A percentile compares a stretch with the other conserved stretches of the same genome.
These are phyloP conservation scores for Simplicillium sp. DNA, from an alignment of 2,329 filamentous ascomycete genomes.

Conservation along the genomic window DNA sequence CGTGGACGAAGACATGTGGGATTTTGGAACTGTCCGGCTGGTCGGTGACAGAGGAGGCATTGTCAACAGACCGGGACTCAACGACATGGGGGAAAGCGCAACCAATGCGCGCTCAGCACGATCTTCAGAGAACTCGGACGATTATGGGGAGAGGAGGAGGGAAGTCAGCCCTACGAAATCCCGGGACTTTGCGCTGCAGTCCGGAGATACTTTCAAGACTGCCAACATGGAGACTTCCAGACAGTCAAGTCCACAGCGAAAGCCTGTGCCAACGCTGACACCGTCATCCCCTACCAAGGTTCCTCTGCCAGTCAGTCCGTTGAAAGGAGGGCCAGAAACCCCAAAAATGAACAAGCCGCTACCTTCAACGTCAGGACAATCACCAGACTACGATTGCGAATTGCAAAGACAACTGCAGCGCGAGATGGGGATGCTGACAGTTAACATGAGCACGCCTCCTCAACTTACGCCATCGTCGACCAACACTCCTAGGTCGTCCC, in stretches of 20 bases:
- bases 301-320: conserved; percentile 41
- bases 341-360: conserved; percentile 40
- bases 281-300: conserved; percentile 46
- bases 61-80: conserved; percentile 45
- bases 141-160: conserved; percentile 42
- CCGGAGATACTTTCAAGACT: conserved; percentile 47
- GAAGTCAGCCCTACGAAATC: conserved; percentile 43
- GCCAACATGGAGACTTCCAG: conserved; percentile 38
- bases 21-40: conserved; percentile 90
- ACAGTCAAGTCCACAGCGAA: conserved; percentile 51
- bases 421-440: conserved; percentile 49
- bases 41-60: conserved; percentile 56
- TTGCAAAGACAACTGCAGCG: conserved; percentile 54
- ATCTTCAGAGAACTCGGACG: conserved; percentile 35
- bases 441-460: conserved; percentile 19
- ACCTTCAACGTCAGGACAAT: conserved; percentile 35
- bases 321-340: conserved; percentile 29
- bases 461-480: conserved; percentile 18
- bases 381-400: conserved; percentile 50
- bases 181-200: conserved; percentile 31
- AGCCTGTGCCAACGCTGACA: conserved; percentile 30
- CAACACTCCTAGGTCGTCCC: conserved; percentile 6
- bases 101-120: conserved; percentile 63
- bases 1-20: conserved; percentile 83
- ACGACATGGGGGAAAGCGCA: conserved; percentile 70